Evolutionary conservation across 2,329 filamentous ascomycete species (phyloP).

Genomic region (Plenodomus tracheiphilus): DNA sequence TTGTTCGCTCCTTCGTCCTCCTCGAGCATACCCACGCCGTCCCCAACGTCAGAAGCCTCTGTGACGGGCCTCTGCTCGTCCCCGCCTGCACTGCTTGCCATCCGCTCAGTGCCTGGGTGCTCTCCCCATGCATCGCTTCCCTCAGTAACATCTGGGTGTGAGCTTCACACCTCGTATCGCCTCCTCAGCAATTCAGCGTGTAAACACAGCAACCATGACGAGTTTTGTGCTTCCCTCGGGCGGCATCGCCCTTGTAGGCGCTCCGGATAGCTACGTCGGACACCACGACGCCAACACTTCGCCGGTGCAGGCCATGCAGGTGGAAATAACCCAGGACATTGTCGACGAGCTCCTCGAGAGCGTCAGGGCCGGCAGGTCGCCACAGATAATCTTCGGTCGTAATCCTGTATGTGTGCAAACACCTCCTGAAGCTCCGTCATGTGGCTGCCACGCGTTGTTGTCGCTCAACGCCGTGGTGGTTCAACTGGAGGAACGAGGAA

Average conservation of each 20-base stretch:
- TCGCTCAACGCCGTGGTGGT: constrained; percentile 17
- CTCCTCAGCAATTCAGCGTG: constrained; percentile 16
- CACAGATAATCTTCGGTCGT: constrained; percentile 45
- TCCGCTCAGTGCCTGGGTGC: constrained; percentile 40
- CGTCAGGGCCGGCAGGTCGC: constrained; percentile 40
- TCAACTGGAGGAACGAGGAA: too few species aligned
- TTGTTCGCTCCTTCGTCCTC: constrained; percentile 38
- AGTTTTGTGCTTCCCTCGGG: constrained; percentile 27
- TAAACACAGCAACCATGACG: constrained; percentile 29
- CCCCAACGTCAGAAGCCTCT: constrained; percentile 28
- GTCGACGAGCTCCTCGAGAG: constrained; percentile 47
- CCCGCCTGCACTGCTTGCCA: constrained; percentile 32
- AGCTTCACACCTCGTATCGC: constrained; percentile 37
- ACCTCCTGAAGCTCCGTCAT: constrained; percentile 9
- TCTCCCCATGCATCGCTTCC: constrained; percentile 46
- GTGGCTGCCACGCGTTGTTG: constrained; percentile 3
- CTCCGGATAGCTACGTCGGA: constrained; percentile 43
- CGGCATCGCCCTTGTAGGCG: constrained; percentile 45
- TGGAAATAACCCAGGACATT: constrained; percentile 47
- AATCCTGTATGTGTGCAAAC: constrained; percentile 43
- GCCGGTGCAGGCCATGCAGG: constrained; percentile 46
- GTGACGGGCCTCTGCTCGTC: constrained; percentile 26
- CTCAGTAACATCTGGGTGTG: constrained; percentile 42
- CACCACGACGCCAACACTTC: constrained; percentile 34
- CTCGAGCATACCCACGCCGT: constrained; percentile 28